Percentiles rank a stretch among this genome's conserved stretches.
phyloP scores from a whole-genome alignment of 2,329 filamentous ascomycete genomes.

The Apiospora rasikravindrae region DNA sequence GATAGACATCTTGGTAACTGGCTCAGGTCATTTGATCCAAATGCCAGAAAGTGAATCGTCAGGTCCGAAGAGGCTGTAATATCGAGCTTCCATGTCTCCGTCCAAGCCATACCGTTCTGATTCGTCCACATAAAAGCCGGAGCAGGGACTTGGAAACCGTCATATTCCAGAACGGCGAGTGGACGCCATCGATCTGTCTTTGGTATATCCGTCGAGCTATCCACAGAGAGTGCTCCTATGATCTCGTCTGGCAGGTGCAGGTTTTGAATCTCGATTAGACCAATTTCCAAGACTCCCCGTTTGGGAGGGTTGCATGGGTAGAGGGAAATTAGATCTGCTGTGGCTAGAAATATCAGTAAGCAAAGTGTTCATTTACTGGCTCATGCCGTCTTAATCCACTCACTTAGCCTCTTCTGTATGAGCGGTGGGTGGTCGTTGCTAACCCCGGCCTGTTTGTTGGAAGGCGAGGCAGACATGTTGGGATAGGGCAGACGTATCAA shows the following conservation, averaged over 20 bases:
- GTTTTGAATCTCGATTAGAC: neutral
- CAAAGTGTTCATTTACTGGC: neutral
- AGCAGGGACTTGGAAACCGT: neutral
- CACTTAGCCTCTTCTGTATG: neutral
- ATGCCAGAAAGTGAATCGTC: neutral
- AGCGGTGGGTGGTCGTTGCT: neutral
- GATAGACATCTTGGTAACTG: neutral
- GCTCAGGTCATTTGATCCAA: neutral
- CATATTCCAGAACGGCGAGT: conserved; percentile 6
- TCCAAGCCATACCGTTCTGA: neutral
- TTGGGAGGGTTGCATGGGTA: neutral
- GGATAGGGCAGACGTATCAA: neutral
- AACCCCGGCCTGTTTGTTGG: neutral
- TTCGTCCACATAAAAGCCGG: neutral
- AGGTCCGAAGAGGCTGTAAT: neutral
- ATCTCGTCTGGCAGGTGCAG: neutral
- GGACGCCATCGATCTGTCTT: neutral
- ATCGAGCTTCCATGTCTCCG: neutral
- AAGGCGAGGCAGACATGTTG: neutral
- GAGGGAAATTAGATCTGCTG: neutral
- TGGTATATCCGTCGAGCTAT: neutral
- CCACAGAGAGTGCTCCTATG: neutral
- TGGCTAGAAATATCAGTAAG: neutral
- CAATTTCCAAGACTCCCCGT: neutral
- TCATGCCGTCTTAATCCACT: neutral